These are phyloP conservation scores for Symbiodinium pilosum DNA, from an alignment of 73 alveolate genomes.

Conservation along the genomic window DNA sequence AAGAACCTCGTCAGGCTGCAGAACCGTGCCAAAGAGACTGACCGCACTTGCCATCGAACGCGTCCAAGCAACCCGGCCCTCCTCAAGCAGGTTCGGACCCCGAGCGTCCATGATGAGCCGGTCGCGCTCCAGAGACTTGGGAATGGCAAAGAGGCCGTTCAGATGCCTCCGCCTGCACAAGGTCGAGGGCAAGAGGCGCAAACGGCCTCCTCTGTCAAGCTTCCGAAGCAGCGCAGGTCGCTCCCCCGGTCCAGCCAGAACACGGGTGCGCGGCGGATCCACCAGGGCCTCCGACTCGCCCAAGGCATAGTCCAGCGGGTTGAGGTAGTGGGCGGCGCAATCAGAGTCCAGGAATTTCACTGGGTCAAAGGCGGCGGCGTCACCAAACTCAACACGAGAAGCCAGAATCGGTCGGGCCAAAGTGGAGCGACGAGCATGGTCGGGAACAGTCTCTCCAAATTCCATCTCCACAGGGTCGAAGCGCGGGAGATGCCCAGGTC, in stretches of 20 bases:
- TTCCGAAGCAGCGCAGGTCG: neutral
- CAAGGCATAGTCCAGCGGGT: neutral
- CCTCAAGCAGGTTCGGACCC: neutral
- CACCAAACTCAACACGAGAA: neutral
- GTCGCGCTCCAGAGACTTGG: neutral
- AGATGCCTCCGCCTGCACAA: neutral
- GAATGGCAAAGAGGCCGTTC: slow-evolving; percentile 11
- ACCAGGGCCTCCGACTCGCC: neutral
- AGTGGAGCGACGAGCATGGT: too few relatives aligned
- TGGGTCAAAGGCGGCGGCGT: neutral
- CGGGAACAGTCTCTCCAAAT: neutral
- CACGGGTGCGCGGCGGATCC: neutral
- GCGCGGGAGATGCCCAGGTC: neutral
- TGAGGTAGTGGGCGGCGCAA: neutral
- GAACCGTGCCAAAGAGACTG: neutral
- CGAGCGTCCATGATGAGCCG: slow-evolving; percentile 1
- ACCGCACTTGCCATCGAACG: neutral
- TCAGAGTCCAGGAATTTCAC: neutral
- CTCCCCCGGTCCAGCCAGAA: neutral
- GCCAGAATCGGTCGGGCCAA: neutral
- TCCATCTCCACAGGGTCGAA: neutral
- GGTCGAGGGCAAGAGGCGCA: neutral
- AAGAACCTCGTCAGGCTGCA: neutral
- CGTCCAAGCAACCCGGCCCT: neutral
- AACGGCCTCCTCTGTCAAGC: neutral